phyloP scores from a whole-genome alignment of 768 basidiomycete species.

The Auricularia heimuer region DNA sequence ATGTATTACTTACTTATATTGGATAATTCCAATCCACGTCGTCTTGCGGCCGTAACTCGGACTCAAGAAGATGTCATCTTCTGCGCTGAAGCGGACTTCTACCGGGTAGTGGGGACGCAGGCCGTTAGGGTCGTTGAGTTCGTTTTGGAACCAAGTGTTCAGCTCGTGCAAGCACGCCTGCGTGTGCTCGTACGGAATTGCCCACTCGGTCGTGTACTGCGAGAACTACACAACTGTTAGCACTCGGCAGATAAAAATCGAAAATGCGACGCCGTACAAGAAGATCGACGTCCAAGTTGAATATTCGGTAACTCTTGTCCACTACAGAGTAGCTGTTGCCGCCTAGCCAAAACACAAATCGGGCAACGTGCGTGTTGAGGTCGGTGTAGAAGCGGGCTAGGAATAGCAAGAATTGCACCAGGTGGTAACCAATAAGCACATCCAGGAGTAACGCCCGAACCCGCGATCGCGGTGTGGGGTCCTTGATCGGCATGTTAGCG shows the following conservation, averaged over 20 bases:
- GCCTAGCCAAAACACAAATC: constrained; percentile 60
- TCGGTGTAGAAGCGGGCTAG: constrained; percentile 52
- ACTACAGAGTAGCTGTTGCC: constrained; percentile 41
- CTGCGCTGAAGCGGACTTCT: constrained; percentile 81
- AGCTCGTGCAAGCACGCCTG: constrained; percentile 61
- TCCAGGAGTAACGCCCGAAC: neutral
- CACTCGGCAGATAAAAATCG: neutral
- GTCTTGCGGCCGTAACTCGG: constrained; percentile 72
- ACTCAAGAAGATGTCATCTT: constrained; percentile 91
- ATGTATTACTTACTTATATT: constrained; percentile 65
- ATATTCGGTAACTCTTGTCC: constrained; percentile 73
- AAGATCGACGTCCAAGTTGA: constrained; percentile 73
- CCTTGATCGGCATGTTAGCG: constrained; percentile 1
- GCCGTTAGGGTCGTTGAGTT: constrained; percentile 58
- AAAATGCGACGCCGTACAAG: constrained; percentile 43
- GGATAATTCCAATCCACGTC: constrained; percentile 96
- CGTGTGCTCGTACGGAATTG: constrained; percentile 65
- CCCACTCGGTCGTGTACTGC: constrained; percentile 95
- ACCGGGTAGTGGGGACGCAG: constrained; percentile 85
- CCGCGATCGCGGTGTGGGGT: constrained; percentile 5
- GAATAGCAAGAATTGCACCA: constrained; percentile 78
- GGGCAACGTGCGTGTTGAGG: constrained; percentile 55
- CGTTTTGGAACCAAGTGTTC: constrained; percentile 56
- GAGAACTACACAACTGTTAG: constrained; percentile 46
- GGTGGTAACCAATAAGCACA: constrained; percentile 45